Conservation (phyloP, 177 flowering plant genomes). For the Vitis hybrid region DNA sequence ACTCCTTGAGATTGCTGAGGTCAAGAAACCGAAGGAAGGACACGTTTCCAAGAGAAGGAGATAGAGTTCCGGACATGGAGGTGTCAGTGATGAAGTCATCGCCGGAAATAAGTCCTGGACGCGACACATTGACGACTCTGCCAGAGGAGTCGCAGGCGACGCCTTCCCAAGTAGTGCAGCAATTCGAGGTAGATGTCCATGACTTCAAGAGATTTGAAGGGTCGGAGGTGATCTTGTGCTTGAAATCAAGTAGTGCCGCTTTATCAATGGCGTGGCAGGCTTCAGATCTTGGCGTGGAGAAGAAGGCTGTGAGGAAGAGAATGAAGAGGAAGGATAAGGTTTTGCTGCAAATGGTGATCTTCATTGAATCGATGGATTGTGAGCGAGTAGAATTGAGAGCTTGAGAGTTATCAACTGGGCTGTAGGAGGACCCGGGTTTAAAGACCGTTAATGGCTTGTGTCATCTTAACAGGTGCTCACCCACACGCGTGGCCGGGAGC, state of each 20-base stretch:
- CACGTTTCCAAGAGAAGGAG: slow-evolving; percentile 53
- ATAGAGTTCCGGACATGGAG: slow-evolving; percentile 56
- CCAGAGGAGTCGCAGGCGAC: slow-evolving; percentile 38
- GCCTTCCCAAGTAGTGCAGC: slow-evolving; percentile 70
- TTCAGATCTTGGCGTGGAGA: neutral
- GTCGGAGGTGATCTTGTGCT: slow-evolving; percentile 51
- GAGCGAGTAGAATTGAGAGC: too few relatives aligned
- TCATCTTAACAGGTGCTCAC: too few relatives aligned
- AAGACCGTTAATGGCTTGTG: too few relatives aligned
- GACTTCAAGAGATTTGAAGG: slow-evolving; percentile 45
- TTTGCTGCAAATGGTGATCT: too few relatives aligned
- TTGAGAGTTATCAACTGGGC: too few relatives aligned
- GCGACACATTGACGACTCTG: slow-evolving; percentile 53
- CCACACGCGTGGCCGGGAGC: too few relatives aligned
- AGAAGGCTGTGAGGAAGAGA: slow-evolving; percentile 9
- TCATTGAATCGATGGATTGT: too few relatives aligned
- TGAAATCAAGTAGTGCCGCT: slow-evolving; percentile 58
- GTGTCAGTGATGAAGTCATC: slow-evolving; percentile 47
- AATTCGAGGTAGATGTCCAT: slow-evolving; percentile 43
- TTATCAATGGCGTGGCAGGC: slow-evolving; percentile 45
- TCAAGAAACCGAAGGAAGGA: slow-evolving; percentile 44
- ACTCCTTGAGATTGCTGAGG: slow-evolving; percentile 48
- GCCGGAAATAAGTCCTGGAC: slow-evolving; percentile 49
- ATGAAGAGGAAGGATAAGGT: neutral
- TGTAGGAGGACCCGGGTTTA: too few relatives aligned